Evolutionary conservation across 75 land plant species (phyloP), one percentile per base, ranked within the genome.

Genomic region (Gnetum montanum): DNA sequence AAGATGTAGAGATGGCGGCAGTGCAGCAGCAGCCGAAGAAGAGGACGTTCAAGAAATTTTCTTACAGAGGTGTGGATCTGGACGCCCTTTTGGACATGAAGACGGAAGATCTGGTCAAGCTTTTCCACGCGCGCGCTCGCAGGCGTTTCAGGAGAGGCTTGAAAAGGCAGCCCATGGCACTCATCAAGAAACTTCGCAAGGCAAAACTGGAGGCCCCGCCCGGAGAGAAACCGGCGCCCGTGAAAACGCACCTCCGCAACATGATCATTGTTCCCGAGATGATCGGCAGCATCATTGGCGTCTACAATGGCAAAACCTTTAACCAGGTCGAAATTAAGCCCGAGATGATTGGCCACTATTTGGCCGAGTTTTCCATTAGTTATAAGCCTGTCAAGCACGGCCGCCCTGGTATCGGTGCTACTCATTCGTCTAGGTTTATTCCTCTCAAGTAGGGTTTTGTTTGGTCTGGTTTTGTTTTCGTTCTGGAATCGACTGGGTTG

Each of bases 341-440:
- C 20, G 76, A 70, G 60, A 70, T 74, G 76, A 74, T 74, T 44
- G 76, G 77, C 4, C 76, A 74, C 47, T 74, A 71, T 46, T 40
- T 73, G 53, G 76, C 52, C 0, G 74, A 74, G 77, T 74, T 74
- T 35, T 74, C 77, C 7, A 74, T 74, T 40, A 41, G 57, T 16
- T 74, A 74, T 64, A 74, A 72, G 69, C 77, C 77, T 50, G 77
- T 74, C 13, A 74, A 72, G 69, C 77, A 74, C 37, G 77, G 77
- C 23, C 43, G 76, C 29, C 77, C 77, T 48, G 97, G 97, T 76
- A 84, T 90, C 66, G 96, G 96, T 74, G 96, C 96, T 40, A 90
- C 96, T 54, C 96, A 90, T 70, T 90, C 96, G 0, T 90, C 96
- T 1, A 79, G 95, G 79, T 90, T 90, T 59, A 90, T 90, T 71